Evolutionary conservation across 371 early-diverging fungal species (phyloP).

Genomic region (Vairimorpha ceranae): DNA sequence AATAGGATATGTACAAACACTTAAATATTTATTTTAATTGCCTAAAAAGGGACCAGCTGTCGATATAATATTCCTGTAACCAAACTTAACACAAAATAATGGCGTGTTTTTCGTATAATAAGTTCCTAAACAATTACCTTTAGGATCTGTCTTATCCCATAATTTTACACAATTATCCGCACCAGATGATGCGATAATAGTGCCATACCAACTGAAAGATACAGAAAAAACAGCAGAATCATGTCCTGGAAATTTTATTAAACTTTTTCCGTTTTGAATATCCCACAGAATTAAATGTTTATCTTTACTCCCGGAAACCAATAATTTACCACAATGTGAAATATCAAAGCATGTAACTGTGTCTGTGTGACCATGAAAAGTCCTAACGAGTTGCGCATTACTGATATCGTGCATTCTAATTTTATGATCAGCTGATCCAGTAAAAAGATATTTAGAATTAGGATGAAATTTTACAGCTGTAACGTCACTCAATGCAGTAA

Average conservation of each 20-base stretch:
- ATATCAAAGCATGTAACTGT: slow-evolving; percentile 74
- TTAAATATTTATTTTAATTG: too few relatives aligned
- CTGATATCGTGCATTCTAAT: slow-evolving; percentile 91
- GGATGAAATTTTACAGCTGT: slow-evolving; percentile 90
- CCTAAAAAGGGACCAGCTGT: slow-evolving; percentile 63
- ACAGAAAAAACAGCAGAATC: slow-evolving; percentile 77
- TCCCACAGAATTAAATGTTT: slow-evolving; percentile 84
- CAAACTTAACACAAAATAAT: slow-evolving; percentile 74
- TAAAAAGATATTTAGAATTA: slow-evolving; percentile 85
- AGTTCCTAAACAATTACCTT: slow-evolving; percentile 68
- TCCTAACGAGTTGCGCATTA: slow-evolving; percentile 77
- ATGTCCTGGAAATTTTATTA: slow-evolving; percentile 82
- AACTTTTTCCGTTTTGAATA: slow-evolving; percentile 74
- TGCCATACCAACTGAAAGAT: slow-evolving; percentile 77
- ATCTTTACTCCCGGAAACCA: slow-evolving; percentile 84
- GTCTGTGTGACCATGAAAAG: slow-evolving; percentile 81
- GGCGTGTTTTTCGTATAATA: slow-evolving; percentile 87
- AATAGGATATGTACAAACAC: too few relatives aligned
- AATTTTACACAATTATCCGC: slow-evolving; percentile 81
- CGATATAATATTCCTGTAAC: slow-evolving; percentile 74
- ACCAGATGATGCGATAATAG: slow-evolving; percentile 74
- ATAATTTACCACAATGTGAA: slow-evolving; percentile 81
- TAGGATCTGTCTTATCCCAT: slow-evolving; percentile 73
- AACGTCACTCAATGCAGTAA: slow-evolving; percentile 90
- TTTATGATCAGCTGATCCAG: slow-evolving; percentile 84